Conservation (phyloP, 2,329 filamentous ascomycete species). For the Xylariales sp. region DNA sequence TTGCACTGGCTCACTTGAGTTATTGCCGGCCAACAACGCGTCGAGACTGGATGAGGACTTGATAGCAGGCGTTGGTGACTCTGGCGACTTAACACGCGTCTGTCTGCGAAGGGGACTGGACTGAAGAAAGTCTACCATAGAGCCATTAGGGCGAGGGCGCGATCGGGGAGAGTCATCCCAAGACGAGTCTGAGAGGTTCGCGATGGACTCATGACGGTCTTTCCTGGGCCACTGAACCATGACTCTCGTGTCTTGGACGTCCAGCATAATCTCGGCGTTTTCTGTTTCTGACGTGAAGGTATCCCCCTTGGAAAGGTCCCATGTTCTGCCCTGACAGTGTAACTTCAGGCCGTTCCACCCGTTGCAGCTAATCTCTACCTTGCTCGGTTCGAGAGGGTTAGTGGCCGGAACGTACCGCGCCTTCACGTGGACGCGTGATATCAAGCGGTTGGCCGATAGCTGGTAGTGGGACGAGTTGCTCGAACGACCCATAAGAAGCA, state of each 20-base stretch:
- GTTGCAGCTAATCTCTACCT: constrained; percentile 83
- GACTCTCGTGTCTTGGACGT: constrained; percentile 89
- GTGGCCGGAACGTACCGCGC: constrained; percentile 74
- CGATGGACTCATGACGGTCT: constrained; percentile 43
- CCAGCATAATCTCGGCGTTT: constrained; percentile 85
- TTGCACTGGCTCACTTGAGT: constrained; percentile 44
- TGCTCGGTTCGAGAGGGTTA: constrained; percentile 64
- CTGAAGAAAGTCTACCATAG: constrained; percentile 42
- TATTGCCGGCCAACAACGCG: constrained; percentile 35
- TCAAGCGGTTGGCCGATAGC: constrained; percentile 83
- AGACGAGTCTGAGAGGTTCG: constrained; percentile 59
- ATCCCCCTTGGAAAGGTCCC: constrained; percentile 83
- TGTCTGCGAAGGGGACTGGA: constrained; percentile 56
- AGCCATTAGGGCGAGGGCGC: constrained; percentile 18
- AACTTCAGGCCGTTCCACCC: constrained; percentile 96
- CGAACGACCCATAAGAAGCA: constrained; percentile 83
- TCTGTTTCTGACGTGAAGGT: constrained; percentile 87
- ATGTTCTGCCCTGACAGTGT: constrained; percentile 83
- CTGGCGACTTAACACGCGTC: constrained; percentile 65
- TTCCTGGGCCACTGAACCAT: constrained; percentile 79
- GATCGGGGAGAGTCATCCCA: constrained; percentile 62
- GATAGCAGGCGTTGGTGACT: constrained; percentile 56
- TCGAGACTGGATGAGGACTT: constrained; percentile 38
- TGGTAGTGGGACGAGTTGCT: constrained; percentile 96
- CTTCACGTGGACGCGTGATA: constrained; percentile 90